Conservation (phyloP, 2,329 filamentous ascomycete genomes). For the Aspergillus pseudoglaucus region DNA sequence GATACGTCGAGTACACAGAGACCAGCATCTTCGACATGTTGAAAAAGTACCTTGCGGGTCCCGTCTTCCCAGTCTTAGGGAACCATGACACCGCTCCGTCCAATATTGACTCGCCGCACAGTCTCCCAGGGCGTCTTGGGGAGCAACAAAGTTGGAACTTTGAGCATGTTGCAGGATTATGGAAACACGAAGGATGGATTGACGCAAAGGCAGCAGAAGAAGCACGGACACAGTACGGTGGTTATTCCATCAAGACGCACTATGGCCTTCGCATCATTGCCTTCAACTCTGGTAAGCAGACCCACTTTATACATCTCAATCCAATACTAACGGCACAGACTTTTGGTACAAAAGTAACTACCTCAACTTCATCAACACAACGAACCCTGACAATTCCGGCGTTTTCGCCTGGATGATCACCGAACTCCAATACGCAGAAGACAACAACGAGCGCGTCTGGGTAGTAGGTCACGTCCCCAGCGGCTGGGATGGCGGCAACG, state of each 20-base stretch:
- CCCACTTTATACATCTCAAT: background rate
- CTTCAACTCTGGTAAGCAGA: conserved; percentile 42
- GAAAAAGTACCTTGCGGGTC: conserved; percentile 50
- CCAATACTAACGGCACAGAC: conserved; percentile 7
- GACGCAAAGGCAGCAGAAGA: conserved; percentile 38
- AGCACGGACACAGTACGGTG: conserved; percentile 50
- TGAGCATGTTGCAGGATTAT: conserved; percentile 49
- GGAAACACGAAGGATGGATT: conserved; percentile 53
- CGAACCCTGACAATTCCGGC: conserved; percentile 46
- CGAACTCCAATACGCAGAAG: conserved; percentile 49
- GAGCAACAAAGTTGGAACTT: conserved; percentile 55
- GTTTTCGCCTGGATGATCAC: conserved; percentile 45
- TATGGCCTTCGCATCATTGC: conserved; percentile 48
- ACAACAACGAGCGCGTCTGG: conserved; percentile 49
- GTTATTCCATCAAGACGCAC: conserved; percentile 50
- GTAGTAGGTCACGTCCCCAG: conserved; percentile 49
- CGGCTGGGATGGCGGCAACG: conserved; percentile 52
- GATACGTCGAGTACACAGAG: conserved; percentile 50
- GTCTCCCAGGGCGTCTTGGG: conserved; percentile 47
- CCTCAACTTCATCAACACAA: conserved; percentile 48
- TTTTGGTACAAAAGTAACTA: conserved; percentile 34
- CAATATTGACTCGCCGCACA: conserved; percentile 49
- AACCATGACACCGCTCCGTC: conserved; percentile 54
- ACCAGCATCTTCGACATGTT: conserved; percentile 49
- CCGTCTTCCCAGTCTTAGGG: conserved; percentile 51